Evolutionary conservation across 2,329 filamentous ascomycete species (phyloP), one percentile per base, ranked within the genome.

Genomic region (Geosmithia morbida): DNA sequence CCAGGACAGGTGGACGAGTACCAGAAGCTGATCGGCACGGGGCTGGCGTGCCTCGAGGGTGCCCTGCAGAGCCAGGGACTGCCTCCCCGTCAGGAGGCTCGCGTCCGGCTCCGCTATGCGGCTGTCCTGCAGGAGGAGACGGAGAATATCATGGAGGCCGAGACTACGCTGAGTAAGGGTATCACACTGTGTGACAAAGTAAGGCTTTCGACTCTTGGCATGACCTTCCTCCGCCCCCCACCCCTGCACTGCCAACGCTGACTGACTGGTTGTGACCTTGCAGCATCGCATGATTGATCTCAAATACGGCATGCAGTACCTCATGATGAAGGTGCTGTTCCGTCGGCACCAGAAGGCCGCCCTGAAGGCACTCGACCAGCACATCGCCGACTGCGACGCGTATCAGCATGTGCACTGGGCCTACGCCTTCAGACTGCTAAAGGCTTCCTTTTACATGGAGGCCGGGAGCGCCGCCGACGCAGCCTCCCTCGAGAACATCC

Each of bases 241-340:
- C 7, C 41, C 2, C 59, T n/a, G n/a, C n/a, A n/a, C n/a, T n/a
- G n/a, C n/a, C n/a, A n/a, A n/a, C n/a, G 59, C 56, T 67, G 61
- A 57, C 50, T 37, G n/a, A 18, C 6, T 33, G 20, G n/a, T n/a
- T n/a, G n/a, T n/a, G n/a, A n/a, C n/a, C 20, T 6, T n/a, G 14
- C 19, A 67, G 60, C 62, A 68, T 48, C 63, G 66, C 8, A 51
- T 68, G 49, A 57, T 62, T 22, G 85, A 89, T 54, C 62, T 88
- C 40, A 87, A 86, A 59, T 87, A 87, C 61, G 79, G 78, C 51
- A 86, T 87, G 73, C 77, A 86, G 52, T 85, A 87, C 58, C 66
- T 87, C 16, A 75, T 84, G 49, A 72, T 81, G 45, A 81, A 84
- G 53, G 74, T 85, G 1, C 67, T 86, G 49, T 85, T 82, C 53